phyloP scores from a whole-genome alignment of 441 rosid species.

The Omphalea diandra region DNA sequence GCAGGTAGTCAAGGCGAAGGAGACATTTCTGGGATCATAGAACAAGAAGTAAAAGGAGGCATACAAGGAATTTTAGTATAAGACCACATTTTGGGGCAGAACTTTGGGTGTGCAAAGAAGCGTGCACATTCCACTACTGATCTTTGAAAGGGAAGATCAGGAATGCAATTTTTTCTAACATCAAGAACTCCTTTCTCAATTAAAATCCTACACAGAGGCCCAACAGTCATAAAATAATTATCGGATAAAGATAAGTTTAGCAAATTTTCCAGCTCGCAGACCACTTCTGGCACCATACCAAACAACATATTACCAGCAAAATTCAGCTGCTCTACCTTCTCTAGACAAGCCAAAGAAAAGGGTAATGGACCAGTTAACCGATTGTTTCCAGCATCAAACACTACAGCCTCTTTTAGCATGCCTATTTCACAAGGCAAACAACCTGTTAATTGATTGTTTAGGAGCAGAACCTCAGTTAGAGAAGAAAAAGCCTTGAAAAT shows the following conservation, averaged over 20 bases:
- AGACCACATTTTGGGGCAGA: conserved; percentile 59
- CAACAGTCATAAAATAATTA: conserved; percentile 60
- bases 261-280: conserved; percentile 54
- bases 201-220: conserved; percentile 57
- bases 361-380: conserved; percentile 63
- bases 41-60: conserved; percentile 18
- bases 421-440: conserved; percentile 79
- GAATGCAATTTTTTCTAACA: conserved; percentile 72
- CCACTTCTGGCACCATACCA: conserved; percentile 65
- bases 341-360: conserved; percentile 54
- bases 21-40: conserved; percentile 40
- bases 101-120: conserved; percentile 51
- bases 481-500: conserved; percentile 55
- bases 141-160: conserved; percentile 69
- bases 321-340: conserved; percentile 66
- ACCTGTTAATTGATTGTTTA: conserved; percentile 67
- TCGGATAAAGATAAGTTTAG: conserved; percentile 56
- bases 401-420: conserved; percentile 47
- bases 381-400: conserved; percentile 62
- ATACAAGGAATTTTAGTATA: conserved; percentile 54
- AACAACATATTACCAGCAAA: conserved; percentile 60
- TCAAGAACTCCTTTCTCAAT: conserved; percentile 59
- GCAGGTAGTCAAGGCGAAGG: conserved; percentile 50
- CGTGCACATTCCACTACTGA: conserved; percentile 53
- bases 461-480: conserved; percentile 58